Percentiles rank a stretch among this genome's conserved stretches.
phyloP scores from a whole-genome alignment of 2,329 filamentous ascomycete genomes.

The Epichloe amarillans region DNA sequence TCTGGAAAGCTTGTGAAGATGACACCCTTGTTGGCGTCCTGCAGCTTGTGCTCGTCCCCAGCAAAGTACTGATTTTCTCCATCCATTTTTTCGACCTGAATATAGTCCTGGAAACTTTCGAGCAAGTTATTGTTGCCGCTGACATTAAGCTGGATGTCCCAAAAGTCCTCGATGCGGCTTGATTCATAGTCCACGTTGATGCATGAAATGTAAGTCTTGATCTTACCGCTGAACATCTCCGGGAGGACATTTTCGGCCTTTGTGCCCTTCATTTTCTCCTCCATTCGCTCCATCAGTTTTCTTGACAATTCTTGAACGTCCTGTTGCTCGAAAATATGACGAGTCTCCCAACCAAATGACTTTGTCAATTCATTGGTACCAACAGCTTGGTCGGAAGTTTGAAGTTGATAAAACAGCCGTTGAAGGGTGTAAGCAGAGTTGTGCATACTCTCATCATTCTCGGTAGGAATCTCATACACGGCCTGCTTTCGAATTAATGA shows the following conservation, averaged over 20 bases:
- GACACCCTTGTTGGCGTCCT: constrained; percentile 94
- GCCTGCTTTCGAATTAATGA: constrained; percentile 41
- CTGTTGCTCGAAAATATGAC: constrained; percentile 97
- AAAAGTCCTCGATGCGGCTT: constrained; percentile 90
- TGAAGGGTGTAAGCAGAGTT: constrained; percentile 94
- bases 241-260: constrained; percentile 78
- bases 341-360: constrained; percentile 96
- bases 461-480: constrained; percentile 92
- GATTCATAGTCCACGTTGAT: constrained; percentile 98
- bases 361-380: constrained; percentile 86
- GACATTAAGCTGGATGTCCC: constrained; percentile 97
- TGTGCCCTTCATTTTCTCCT: constrained; percentile 97
- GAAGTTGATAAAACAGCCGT: constrained; percentile 85
- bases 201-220: constrained; percentile 97
- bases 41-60: constrained; percentile 74
- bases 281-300: constrained; percentile 93
- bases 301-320: constrained; percentile 95
- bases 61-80: constrained; percentile 98
- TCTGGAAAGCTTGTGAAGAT: constrained; percentile 94
- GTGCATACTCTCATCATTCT: constrained; percentile 62
- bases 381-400: constrained; percentile 73
- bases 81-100: constrained; percentile 91
- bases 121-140: constrained; percentile 85
- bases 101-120: constrained; percentile 91
- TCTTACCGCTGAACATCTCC: constrained; percentile 90